Base-by-base conservation (phyloP, 352 stramenopile genomes). In the Pythium aquatile region DNA sequence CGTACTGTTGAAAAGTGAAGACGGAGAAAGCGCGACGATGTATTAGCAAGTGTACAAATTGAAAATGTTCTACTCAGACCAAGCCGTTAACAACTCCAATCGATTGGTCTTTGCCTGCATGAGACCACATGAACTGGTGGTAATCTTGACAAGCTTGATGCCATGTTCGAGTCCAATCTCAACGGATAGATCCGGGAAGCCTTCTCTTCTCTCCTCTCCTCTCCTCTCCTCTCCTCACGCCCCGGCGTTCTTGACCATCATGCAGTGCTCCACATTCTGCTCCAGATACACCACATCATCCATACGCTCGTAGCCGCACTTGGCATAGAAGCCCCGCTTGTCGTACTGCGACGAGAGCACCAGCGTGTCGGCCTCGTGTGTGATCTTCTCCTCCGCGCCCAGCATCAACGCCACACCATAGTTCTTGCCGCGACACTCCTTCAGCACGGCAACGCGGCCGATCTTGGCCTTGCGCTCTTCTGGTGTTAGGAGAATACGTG, bases 271-370 rank as follows among this genome's bases (percentile, higher is more conserved):
- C 0, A 76, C 73, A 28, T 68, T 76, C 58, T 85, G 70, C 6
- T 90, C 79, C 14, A 87, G 37, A 46, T 85, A 85, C 8, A 86
- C 71, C 48, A 87, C 78, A 53, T 81, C 76, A 20, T 51, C 85
- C 8, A 68, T 16, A 53, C 69, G 78, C 26, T 57, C 58, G 66
- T 90, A 91, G 30, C 83, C 83, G 42, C 83, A 90, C 55, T 85
- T 86, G 48, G 81, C 75, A 57, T 90, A 91, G 65, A 91, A 91
- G 1, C 56, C 77, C 39, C 77, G 76, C 65, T 83, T 85, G 69
- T 72, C 68, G 49, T 64, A 76, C 58, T 83, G 74, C 39, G 81
- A 73, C 51, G 75, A 87, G 2, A 90, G 69, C 46, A 71, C 66
- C 32, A 81, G 76, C 32, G 52, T 61, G 30, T 85, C 73, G 17